phyloP scores from a whole-genome alignment of 2,329 filamentous ascomycete genomes.

The Aspergillus melleus region DNA sequence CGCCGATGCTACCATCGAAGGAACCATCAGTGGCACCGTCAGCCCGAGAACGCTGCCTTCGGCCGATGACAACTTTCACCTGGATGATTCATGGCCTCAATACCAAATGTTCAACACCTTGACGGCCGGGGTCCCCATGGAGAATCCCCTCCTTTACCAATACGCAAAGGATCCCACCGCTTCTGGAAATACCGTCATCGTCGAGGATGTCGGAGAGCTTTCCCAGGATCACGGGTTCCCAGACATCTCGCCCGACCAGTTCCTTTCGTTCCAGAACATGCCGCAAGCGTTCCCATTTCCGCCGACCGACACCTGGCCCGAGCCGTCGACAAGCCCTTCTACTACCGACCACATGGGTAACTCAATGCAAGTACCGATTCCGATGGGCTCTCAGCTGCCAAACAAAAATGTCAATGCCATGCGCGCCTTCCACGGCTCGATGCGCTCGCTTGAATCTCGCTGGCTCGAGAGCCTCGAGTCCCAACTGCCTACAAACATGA shows the following conservation, averaged over 20 bases:
- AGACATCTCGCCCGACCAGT: slow-evolving; percentile 31
- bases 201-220: slow-evolving; percentile 36
- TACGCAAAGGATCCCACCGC: slow-evolving; percentile 31
- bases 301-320: slow-evolving; percentile 28
- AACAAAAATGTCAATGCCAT: slow-evolving; percentile 21
- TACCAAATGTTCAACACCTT: slow-evolving; percentile 38
- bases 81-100: slow-evolving; percentile 40
- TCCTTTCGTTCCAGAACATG: slow-evolving; percentile 33
- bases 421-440: slow-evolving; percentile 25
- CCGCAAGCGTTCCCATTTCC: slow-evolving; percentile 31
- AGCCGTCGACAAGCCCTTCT: slow-evolving; percentile 16
- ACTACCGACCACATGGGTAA: slow-evolving; percentile 8
- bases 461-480: slow-evolving; percentile 37
- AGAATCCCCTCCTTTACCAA: slow-evolving; percentile 33
- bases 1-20: slow-evolving; percentile 29
- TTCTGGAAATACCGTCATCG: slow-evolving; percentile 34
- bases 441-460: slow-evolving; percentile 34
- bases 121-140: slow-evolving; percentile 32
- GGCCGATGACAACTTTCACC: slow-evolving; percentile 38
- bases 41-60: slow-evolving; percentile 40
- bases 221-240: slow-evolving; percentile 28
- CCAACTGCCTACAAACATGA: slow-evolving; percentile 31
- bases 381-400: slow-evolving; percentile 23
- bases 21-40: slow-evolving; percentile 36
- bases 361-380: slow-evolving; percentile 9